These are phyloP conservation scores for Trichophyton mentagrophytes DNA, from an alignment of 2,329 filamentous ascomycete species.

Conservation along the genomic window DNA sequence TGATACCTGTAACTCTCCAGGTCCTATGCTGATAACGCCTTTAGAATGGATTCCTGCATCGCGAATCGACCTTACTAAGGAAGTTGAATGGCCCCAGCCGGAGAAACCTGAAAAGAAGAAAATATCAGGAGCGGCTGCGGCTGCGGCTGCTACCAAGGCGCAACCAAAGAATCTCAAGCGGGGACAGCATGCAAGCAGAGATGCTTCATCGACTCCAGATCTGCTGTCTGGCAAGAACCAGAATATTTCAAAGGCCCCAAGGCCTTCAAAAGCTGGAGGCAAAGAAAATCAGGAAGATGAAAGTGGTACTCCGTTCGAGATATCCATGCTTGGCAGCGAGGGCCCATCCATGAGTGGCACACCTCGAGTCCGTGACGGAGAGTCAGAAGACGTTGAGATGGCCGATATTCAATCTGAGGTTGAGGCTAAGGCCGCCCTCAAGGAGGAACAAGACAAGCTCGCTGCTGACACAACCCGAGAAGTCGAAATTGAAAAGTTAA, in stretches of 20 bases:
- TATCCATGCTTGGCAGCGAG: slow-evolving; percentile 24
- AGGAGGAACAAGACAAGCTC: slow-evolving; percentile 27
- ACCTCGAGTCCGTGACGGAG: slow-evolving; percentile 20
- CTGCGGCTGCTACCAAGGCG: slow-evolving; percentile 40
- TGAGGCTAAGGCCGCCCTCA: slow-evolving; percentile 20
- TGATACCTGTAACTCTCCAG: neutral
- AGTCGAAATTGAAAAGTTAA: slow-evolving; percentile 90
- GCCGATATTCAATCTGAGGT: slow-evolving; percentile 23
- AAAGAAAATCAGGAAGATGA: slow-evolving; percentile 44
- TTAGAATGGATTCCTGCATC: slow-evolving; percentile 76
- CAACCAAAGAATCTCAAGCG: slow-evolving; percentile 49
- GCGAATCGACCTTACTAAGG: slow-evolving; percentile 73
- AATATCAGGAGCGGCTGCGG: slow-evolving; percentile 44
- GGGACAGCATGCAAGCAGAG: slow-evolving; percentile 36
- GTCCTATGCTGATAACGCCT: slow-evolving; percentile 18
- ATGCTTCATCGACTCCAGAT: slow-evolving; percentile 46
- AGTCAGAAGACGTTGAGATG: slow-evolving; percentile 34
- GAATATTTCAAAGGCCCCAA: slow-evolving; percentile 34
- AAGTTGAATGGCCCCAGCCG: slow-evolving; percentile 92
- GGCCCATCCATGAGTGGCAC: slow-evolving; percentile 29
- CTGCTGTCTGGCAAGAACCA: slow-evolving; percentile 36
- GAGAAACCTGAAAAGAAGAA: slow-evolving; percentile 84
- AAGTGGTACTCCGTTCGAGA: slow-evolving; percentile 26
- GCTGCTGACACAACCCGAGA: slow-evolving; percentile 47
- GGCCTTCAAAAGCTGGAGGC: slow-evolving; percentile 45